Percentiles rank a stretch among this genome's conserved stretches.
phyloP scores from a whole-genome alignment of 1,139 yeast genomes.

The Saccharomycopsis crataegensis region DNA sequence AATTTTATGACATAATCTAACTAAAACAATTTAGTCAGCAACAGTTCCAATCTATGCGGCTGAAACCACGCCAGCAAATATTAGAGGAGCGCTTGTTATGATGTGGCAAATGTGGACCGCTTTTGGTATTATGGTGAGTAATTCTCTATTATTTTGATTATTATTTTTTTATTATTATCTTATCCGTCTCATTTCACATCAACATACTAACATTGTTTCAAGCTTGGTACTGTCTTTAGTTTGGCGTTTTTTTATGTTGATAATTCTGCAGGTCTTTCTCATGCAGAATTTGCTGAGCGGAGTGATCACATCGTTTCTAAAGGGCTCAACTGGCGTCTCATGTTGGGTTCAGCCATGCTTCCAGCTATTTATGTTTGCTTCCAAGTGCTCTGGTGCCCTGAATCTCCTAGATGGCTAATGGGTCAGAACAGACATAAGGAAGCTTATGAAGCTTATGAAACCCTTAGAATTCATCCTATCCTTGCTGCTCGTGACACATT shows the following conservation, averaged over 20 bases:
- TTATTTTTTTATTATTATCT: no score
- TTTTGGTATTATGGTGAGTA: constrained; percentile 56
- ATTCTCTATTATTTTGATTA: no score
- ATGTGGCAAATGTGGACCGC: constrained; percentile 90
- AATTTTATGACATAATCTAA: no score
- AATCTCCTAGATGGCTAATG: constrained; percentile 77
- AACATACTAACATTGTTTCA: no score
- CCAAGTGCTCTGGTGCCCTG: constrained; percentile 69
- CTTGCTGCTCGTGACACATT: constrained; percentile 73
- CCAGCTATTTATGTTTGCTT: constrained; percentile 63
- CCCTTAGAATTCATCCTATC: constrained; percentile 44
- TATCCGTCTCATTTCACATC: no score
- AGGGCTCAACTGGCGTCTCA: constrained; percentile 70
- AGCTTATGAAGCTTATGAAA: constrained; percentile 45
- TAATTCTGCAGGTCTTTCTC: constrained; percentile 34
- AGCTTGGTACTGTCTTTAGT: constrained; percentile 60
- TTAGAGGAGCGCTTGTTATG: constrained; percentile 79
- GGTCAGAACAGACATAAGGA: constrained; percentile 53
- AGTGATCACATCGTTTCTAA: constrained; percentile 6
- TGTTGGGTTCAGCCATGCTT: constrained; percentile 71
- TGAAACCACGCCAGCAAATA: constrained; percentile 69
- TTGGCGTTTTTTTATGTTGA: constrained; percentile 51
- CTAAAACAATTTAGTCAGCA: constrained; percentile 35
- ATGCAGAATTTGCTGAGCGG: constrained; percentile 26
- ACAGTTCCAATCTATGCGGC: constrained; percentile 80